Percentiles rank a stretch among this genome's conserved stretches.
Evolutionary conservation across 192 early-diverging fungal genomes (phyloP).

Genomic region (Coemansia sp.): DNA sequence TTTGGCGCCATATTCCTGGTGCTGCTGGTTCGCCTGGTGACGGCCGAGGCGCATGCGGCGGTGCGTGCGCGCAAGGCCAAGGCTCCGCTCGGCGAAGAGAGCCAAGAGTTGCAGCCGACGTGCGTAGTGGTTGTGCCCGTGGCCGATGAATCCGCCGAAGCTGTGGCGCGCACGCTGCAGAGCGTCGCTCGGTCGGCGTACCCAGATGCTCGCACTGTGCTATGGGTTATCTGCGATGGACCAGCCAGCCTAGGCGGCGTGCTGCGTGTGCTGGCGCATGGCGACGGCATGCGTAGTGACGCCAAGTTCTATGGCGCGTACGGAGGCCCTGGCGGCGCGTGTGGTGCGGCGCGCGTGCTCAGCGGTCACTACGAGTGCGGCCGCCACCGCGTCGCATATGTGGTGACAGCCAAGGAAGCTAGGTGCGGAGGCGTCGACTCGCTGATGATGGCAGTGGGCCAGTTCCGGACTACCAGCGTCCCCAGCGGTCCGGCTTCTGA

Average conservation of each 20-base stretch:
- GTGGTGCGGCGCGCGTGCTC: slow-evolving; percentile 67
- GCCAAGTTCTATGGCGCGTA: slow-evolving; percentile 53
- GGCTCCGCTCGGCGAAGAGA: background rate
- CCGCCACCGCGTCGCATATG: slow-evolving; percentile 89
- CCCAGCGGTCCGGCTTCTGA: background rate
- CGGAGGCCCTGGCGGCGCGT: slow-evolving; percentile 27
- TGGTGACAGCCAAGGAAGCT: slow-evolving; percentile 85
- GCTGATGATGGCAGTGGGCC: slow-evolving; percentile 54
- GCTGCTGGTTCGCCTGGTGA: slow-evolving; percentile 36
- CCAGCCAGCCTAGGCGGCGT: slow-evolving; percentile 23
- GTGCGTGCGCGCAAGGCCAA: slow-evolving; percentile 36
- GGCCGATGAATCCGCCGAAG: slow-evolving; percentile 33
- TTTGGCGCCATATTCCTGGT: slow-evolving; percentile 49
- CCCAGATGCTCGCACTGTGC: slow-evolving; percentile 38
- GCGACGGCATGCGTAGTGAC: slow-evolving; percentile 33
- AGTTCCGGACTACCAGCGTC: slow-evolving; percentile 41
- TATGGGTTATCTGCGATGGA: slow-evolving; percentile 54
- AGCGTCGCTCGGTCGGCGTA: slow-evolving; percentile 47
- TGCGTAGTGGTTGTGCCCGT: slow-evolving; percentile 51
- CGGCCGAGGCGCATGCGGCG: slow-evolving; percentile 34
- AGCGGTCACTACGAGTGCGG: slow-evolving; percentile 91
- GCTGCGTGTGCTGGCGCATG: slow-evolving; percentile 40
- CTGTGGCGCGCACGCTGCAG: slow-evolving; percentile 45
- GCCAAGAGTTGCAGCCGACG: background rate
- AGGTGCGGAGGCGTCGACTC: slow-evolving; percentile 48